Base-by-base conservation (phyloP, 2,329 filamentous ascomycete genomes). In the Chaetomium globosum region DNA sequence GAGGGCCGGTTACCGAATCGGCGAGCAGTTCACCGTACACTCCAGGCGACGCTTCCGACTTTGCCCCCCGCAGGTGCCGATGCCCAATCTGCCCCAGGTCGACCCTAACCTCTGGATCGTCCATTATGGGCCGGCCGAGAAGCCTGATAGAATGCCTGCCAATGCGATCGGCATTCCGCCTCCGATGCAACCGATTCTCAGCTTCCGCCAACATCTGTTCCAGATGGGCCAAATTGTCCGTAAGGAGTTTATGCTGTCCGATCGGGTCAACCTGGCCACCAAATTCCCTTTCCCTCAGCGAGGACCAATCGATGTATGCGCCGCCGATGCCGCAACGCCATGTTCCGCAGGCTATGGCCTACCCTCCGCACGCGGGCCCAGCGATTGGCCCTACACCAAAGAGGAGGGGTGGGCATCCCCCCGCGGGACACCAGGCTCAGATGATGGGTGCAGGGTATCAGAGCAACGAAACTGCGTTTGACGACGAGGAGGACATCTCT, bases 231-330 rank as follows among this genome's bases (percentile, higher is more conserved):
- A 93, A 72, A 88, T 97, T 53, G 85, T 89, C 64, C 89, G 92
- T 71, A 96, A 97, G 74, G 93, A 97, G 73, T 98, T 98, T 75
- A 96, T 97, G 89, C 83, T 98, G 23, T 88, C 91, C 58, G 95
- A 98, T 77, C 87, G 92, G 49, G 85, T 87, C 69, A 96, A 92
- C 78, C 78, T 98, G 94, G 93, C 94, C 95, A 3, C 88, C 88
- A 28, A 89, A n/a, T n/a, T 98, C 66, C 87, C 87, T 53, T 87
- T 91, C 68, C 90, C 90, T 63, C 78, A 77, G 71, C 77, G 82
- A 63, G 71, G 80, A n/a, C 69, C 77, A 87, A 75, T 80, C 83
- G 67, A 78, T 87, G 79, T 81, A 81, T 71, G 74, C 83, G 62
- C 74, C 78, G 70, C 75, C 80, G 64, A 77, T 77, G 72, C 76